Evolutionary conservation across 306 rosid species (phyloP).

Genomic region (Abrus pulchellus): DNA sequence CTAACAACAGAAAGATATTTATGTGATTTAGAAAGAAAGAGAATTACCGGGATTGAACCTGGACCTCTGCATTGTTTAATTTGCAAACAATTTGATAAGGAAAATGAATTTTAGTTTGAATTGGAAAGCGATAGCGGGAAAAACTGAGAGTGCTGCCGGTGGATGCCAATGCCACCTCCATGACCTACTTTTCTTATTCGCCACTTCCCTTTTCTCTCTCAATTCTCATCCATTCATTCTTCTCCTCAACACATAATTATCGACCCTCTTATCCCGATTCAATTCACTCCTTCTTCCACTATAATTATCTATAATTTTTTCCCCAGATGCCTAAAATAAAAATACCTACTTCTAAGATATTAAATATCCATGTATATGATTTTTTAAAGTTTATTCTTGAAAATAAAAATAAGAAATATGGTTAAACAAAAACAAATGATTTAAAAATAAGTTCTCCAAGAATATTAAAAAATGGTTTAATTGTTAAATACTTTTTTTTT

Average conservation of each 20-base stretch:
- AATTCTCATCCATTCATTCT: not conserved
- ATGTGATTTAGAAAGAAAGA: not conserved
- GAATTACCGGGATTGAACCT: slow-evolving; percentile 70
- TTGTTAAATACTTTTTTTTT: no score
- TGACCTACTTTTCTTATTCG: not conserved
- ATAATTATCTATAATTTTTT: no score
- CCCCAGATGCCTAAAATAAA: no score
- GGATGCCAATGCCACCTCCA: not conserved
- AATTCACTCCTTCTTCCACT: no score
- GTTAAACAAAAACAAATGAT: no score
- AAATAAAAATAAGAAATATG: no score
- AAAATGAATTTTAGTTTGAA: not conserved
- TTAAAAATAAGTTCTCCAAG: no score
- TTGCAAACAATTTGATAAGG: slow-evolving; percentile 47
- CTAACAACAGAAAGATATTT: not conserved
- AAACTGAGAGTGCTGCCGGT: not conserved
- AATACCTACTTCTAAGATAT: no score
- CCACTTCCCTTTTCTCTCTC: slow-evolving; percentile 6
- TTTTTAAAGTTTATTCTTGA: no score
- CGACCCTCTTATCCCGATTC: no score
- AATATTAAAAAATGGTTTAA: no score
- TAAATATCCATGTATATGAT: no score
- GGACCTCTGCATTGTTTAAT: slow-evolving; percentile 47
- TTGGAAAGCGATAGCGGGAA: not conserved
- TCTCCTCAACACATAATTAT: not conserved